Base-by-base conservation (phyloP, 345 rosid species). In the Luvunga scandens region DNA sequence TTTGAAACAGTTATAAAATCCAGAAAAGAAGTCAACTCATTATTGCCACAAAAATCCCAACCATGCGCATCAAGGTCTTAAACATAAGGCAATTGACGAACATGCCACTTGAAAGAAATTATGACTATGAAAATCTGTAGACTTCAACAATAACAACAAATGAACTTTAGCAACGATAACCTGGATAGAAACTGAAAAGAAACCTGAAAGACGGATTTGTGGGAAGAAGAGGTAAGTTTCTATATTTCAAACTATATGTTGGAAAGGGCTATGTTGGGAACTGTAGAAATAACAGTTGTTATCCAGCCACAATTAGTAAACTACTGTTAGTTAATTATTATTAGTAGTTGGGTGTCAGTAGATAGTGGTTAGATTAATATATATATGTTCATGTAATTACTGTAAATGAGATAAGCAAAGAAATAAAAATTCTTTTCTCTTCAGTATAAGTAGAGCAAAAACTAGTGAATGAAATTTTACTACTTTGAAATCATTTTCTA, bases 101-200 rank as follows among this genome's bases (percentile, higher is more conserved):
- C 53, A 13, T 45, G 28, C n/a, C 28, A 45, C 57, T 74, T 74
- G 28, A 63, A 62, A 75, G 59, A 75, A n/a, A 69, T 30, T 31
- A 50, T 48, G 30, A 42, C 12, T 19, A 28, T 30, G 56, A 63
- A 38, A 39, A 64, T 25, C 19, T 50, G 21, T 34, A 25, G 53
- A 75, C 14, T 63, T 64, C 30, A 64, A 28, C 31, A 6, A 39
- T 19, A 28, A 63, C 30, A 60, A 67, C 13, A 48, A 27, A 31
- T 36, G 6, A 62, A 48, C 39, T 21, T 30, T 64, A 22, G 59
- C 22, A 71, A 38, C 7, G 28, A 8, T 28, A 65, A 75, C 34
- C 56, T 18, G 7, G 45, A 25, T n/a, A 39, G 55, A 60, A 38
- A 60, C 30, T 34, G 16, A 16, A 36, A 72, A 36, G 63, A 72